Conservation (phyloP, 371 early-diverging fungal genomes). For the Lichtheimia ramosa region DNA sequence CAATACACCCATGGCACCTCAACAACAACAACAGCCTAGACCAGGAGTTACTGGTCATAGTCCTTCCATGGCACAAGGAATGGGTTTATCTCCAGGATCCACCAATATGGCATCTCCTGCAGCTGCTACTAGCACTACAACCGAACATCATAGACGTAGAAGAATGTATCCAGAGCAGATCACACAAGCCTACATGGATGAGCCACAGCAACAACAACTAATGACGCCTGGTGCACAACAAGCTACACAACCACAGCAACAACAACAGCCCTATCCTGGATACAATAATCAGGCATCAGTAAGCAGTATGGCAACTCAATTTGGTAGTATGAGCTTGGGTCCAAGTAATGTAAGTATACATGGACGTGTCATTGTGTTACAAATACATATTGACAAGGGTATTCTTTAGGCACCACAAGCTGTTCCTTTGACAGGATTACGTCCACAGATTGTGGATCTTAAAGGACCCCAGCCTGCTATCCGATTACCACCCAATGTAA, state of each 20-base stretch:
- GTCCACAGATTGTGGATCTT: slow-evolving; percentile 60
- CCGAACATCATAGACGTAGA: slow-evolving; percentile 46
- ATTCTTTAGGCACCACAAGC: slow-evolving; percentile 26
- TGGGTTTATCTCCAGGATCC: not conserved
- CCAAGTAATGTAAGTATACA: not conserved
- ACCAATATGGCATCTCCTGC: slow-evolving; percentile 13
- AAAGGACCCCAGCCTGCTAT: slow-evolving; percentile 55
- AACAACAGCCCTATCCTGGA: slow-evolving; percentile 29
- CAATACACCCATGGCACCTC: not conserved
- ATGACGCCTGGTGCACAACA: slow-evolving; percentile 25
- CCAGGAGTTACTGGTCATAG: not conserved
- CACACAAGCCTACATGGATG: slow-evolving; percentile 44
- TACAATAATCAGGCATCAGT: slow-evolving; percentile 27
- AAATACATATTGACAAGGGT: too few species aligned
- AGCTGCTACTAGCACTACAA: slow-evolving; percentile 6
- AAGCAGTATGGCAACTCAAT: slow-evolving; percentile 40
- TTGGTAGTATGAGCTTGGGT: slow-evolving; percentile 43
- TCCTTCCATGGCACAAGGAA: too few species aligned
- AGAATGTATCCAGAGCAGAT: slow-evolving; percentile 67
- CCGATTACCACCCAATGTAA: slow-evolving; percentile 61
- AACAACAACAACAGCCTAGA: not conserved
- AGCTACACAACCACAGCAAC: slow-evolving; percentile 17
- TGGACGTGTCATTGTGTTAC: too few species aligned
- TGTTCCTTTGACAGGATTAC: slow-evolving; percentile 52
- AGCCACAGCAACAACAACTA: slow-evolving; percentile 26